Conservation (phyloP, 345 rosid species). For the Adansonia digitata region DNA sequence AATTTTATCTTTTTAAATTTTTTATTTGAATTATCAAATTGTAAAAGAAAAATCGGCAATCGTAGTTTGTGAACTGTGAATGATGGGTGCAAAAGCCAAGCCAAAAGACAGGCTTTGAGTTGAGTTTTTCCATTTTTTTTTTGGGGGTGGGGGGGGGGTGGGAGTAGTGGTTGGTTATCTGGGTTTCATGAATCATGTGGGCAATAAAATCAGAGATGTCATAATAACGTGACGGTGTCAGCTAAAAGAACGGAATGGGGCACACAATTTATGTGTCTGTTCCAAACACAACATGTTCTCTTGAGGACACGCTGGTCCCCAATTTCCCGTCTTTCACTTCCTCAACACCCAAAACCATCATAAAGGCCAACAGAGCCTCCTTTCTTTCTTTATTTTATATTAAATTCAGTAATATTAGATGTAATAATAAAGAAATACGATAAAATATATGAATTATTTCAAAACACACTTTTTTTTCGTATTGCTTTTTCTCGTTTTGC, state of each 20-base stretch:
- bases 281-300: constrained; percentile 3
- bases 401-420: no score
- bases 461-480: neutral
- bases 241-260: constrained; percentile 15
- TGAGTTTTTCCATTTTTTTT: neutral
- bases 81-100: neutral
- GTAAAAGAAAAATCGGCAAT: neutral
- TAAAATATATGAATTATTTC: no score
- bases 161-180: neutral
- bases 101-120: neutral
- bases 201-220: neutral
- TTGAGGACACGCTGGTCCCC: constrained; percentile 5
- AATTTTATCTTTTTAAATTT: no score
- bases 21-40: no score
- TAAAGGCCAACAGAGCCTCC: neutral
- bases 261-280: constrained; percentile 7
- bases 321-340: neutral
- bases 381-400: neutral
- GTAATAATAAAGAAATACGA: no score
- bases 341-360: neutral
- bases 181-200: neutral
- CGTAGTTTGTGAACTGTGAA: neutral
- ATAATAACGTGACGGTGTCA: constrained; percentile 15
- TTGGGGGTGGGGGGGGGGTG: no score
- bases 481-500: neutral